Evolutionary conservation across 2,329 filamentous ascomycete species (phyloP), one percentile per base, ranked within the genome.

Genomic region (Exserohilum turcica): DNA sequence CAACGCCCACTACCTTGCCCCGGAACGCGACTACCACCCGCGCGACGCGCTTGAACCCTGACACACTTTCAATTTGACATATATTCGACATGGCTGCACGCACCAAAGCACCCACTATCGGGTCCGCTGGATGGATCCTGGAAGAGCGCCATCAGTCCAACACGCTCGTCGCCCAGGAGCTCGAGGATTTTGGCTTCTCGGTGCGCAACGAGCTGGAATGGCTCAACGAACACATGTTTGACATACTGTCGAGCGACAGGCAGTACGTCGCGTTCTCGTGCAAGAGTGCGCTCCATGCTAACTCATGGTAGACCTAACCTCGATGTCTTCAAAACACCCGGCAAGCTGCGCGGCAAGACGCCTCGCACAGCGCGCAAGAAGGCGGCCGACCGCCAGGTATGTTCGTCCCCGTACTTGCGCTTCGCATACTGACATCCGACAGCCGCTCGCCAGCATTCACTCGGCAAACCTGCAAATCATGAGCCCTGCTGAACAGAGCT

Each of bases 211-310:
- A 99, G 74, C 80, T 97, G 69, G 92, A 97, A 73, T 99, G 94
- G 94, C 81, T 99, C 66, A 97, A 99, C 70, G 94, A 97, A 78
- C 94, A 99, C 75, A 97, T 99, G 93, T 86, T 86, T 43, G 91
- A 96, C 59, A 91, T 99, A 68, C 96, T 97, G 73, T 88, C 87
- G 67, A 86, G 88, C 65, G 89, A 92, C 70, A 86, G 92, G 76
- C 85, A 92, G 94, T 97, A 84, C 68, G 89, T 83, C 50, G 57
- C 52, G 56, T 47, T 48, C 31, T 44, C 39, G 16, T 43, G 32
- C 29, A 24, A 7, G n/a, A 24, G 45, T 51, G 46, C 59, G 48
- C 39, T 21, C 8, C 18, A 28, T 43, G 48, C 70, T 77, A 50
- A 77, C 57, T 29, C 1, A 19, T 18, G 12, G 21, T 66, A 97